These are phyloP conservation scores for Penicillium sp. DNA, from an alignment of 2,329 filamentous ascomycete genomes.

Conservation along the genomic window DNA sequence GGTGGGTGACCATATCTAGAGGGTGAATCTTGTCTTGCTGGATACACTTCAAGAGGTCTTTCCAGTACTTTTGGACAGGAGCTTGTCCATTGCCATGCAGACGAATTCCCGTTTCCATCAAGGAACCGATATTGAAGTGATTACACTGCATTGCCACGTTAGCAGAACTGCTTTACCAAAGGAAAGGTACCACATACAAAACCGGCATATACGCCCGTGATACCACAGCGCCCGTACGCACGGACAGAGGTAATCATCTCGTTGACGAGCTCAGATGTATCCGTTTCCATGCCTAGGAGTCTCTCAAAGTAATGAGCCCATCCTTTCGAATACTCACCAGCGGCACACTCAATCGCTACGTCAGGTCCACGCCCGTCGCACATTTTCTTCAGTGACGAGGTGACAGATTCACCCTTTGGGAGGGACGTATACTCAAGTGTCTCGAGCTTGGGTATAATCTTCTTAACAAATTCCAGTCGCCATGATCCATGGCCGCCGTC, in stretches of 20 bases:
- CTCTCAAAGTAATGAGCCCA: constrained; percentile 63
- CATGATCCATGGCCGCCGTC: constrained; percentile 65
- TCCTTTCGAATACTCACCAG: constrained; percentile 63
- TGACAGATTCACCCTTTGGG: constrained; percentile 64
- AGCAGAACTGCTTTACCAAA: neutral
- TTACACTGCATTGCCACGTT: constrained; percentile 44
- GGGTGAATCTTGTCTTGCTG: constrained; percentile 69
- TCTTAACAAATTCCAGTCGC: constrained; percentile 67
- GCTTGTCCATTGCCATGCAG: constrained; percentile 68
- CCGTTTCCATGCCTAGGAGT: constrained; percentile 71
- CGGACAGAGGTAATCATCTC: constrained; percentile 56
- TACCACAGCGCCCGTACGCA: constrained; percentile 64
- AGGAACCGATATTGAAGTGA: constrained; percentile 76
- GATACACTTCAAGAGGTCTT: constrained; percentile 68
- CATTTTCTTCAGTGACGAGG: constrained; percentile 71
- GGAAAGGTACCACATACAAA: neutral
- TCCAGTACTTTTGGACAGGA: constrained; percentile 81
- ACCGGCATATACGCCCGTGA: constrained; percentile 70
- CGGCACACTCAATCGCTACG: constrained; percentile 67
- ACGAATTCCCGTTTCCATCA: constrained; percentile 81
- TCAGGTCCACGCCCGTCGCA: constrained; percentile 70
- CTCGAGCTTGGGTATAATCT: constrained; percentile 65
- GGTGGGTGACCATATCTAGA: constrained; percentile 75
- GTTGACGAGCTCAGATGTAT: constrained; percentile 68
- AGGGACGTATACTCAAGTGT: constrained; percentile 69